Evolutionary conservation across 768 basidiomycete species (phyloP).

Genomic region (Macrolepiota fuliginosa): DNA sequence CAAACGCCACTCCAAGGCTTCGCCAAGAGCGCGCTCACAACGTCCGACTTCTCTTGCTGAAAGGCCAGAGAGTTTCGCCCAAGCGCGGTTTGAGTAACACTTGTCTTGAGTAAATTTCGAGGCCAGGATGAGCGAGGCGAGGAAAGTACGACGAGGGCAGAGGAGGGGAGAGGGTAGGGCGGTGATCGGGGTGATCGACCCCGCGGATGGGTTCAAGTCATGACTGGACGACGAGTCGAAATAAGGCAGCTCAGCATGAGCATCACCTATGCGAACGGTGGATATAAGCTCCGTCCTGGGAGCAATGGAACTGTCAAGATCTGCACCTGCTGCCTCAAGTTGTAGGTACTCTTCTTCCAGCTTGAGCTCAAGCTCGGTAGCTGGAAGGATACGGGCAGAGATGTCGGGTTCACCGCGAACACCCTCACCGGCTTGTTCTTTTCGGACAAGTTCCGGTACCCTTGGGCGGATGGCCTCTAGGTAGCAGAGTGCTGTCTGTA

Average conservation of each 20-base stretch:
- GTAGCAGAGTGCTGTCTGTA: slow-evolving; percentile 88
- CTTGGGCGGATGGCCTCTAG: slow-evolving; percentile 77
- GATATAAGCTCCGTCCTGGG: slow-evolving; percentile 30
- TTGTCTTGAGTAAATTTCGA: slow-evolving; percentile 94
- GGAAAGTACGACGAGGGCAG: slow-evolving; percentile 86
- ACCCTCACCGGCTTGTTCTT: slow-evolving; percentile 46
- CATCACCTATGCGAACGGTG: slow-evolving; percentile 42
- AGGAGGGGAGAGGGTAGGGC: slow-evolving; percentile 76
- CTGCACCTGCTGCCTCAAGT: slow-evolving; percentile 14
- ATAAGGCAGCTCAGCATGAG: background rate
- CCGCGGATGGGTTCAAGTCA: background rate
- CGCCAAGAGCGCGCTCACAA: slow-evolving; percentile 86
- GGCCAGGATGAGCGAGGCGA: slow-evolving; percentile 85
- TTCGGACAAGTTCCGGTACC: slow-evolving; percentile 58
- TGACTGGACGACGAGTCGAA: background rate
- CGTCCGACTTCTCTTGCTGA: slow-evolving; percentile 82
- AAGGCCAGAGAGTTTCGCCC: slow-evolving; percentile 92
- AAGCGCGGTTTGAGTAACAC: slow-evolving; percentile 90
- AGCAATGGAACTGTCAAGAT: slow-evolving; percentile 4
- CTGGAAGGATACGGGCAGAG: slow-evolving; percentile 39
- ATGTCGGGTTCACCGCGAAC: slow-evolving; percentile 38
- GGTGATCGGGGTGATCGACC: slow-evolving; percentile 19
- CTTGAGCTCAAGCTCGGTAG: slow-evolving; percentile 41
- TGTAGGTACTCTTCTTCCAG: slow-evolving; percentile 33
- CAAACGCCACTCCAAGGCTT: slow-evolving; percentile 86